Percentiles rank a stretch among this genome's conserved stretches.
Evolutionary conservation across 345 rosid genomes (phyloP).

Genomic region (Citrus mangshanensis): DNA sequence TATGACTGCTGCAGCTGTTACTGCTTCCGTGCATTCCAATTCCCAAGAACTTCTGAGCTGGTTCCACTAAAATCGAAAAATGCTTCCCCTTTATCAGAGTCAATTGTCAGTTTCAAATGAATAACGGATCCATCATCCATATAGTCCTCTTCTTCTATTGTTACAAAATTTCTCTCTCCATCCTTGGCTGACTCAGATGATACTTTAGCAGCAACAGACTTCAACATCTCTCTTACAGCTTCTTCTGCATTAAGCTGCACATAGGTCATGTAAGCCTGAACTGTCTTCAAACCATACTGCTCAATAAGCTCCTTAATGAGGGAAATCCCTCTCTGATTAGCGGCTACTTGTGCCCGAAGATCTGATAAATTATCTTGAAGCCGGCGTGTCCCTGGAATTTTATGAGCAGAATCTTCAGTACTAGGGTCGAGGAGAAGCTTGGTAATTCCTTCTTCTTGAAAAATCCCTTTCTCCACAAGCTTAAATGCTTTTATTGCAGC

Average conservation of each 20-base stretch:
- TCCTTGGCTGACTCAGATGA: conserved; percentile 32
- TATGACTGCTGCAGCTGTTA: conserved; percentile 90
- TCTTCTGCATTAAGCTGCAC: conserved; percentile 91
- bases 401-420: conserved; percentile 43
- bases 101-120: conserved; percentile 70
- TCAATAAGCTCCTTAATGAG: conserved; percentile 86
- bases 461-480: conserved; percentile 77
- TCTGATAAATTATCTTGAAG: conserved; percentile 92
- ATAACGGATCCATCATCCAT: conserved; percentile 94
- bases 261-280: conserved; percentile 89
- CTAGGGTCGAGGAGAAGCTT: conserved; percentile 66
- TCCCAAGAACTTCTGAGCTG: conserved; percentile 89
- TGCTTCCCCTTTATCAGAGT: conserved; percentile 75
- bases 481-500: conserved; percentile 95
- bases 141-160: conserved; percentile 79
- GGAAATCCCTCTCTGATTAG: conserved; percentile 88
- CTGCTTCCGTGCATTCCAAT: conserved; percentile 98
- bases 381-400: conserved; percentile 80
- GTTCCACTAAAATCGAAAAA: conserved; percentile 84
- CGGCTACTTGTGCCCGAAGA: conserved; percentile 96
- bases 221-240: conserved; percentile 96
- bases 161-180: conserved; percentile 31
- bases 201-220: conserved; percentile 65
- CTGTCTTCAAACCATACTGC: conserved; percentile 79
- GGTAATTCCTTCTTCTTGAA: conserved; percentile 86